Conservation (phyloP, 2,329 filamentous ascomycete genomes). For the Aspergillus neotritici region DNA sequence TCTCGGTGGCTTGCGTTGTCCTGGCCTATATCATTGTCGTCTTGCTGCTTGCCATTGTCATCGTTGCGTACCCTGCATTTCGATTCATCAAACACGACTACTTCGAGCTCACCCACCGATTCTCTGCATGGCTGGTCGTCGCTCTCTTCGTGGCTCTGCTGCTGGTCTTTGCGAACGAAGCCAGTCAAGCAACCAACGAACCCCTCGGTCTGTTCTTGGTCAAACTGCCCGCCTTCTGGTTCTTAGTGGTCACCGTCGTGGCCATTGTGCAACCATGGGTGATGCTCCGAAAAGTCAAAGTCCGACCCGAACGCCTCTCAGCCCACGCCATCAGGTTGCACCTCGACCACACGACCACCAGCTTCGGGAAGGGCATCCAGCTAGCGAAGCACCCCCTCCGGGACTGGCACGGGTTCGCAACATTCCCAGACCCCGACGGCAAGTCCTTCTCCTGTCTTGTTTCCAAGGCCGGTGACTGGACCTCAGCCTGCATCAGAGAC, state of each 20-base stretch:
- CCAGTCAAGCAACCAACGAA: conserved; percentile 30
- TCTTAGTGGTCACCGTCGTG: conserved; percentile 58
- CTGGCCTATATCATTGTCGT: conserved; percentile 55
- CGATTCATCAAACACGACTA: conserved; percentile 60
- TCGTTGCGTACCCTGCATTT: conserved; percentile 59
- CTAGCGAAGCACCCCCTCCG: conserved; percentile 58
- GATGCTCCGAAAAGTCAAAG: conserved; percentile 60
- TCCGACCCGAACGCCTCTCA: conserved; percentile 63
- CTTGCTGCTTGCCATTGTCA: conserved; percentile 56
- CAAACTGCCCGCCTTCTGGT: conserved; percentile 58
- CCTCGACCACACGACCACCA: conserved; percentile 59
- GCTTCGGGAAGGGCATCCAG: conserved; percentile 53
- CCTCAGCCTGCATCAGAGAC: conserved; percentile 55
- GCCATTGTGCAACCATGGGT: conserved; percentile 69
- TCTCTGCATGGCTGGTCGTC: conserved; percentile 64
- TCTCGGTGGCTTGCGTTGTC: conserved; percentile 41
- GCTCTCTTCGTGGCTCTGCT: conserved; percentile 61
- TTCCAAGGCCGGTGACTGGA: conserved; percentile 73
- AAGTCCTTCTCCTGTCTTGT: conserved; percentile 63
- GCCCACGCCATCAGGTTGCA: conserved; percentile 66
- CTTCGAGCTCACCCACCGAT: conserved; percentile 68
- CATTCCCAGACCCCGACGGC: conserved; percentile 56
- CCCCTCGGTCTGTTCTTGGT: conserved; percentile 39
- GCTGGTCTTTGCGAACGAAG: conserved; percentile 49
- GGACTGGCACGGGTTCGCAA: conserved; percentile 73